These are phyloP conservation scores for Gillenia trifoliata DNA, from an alignment of 306 rosid genomes.

Conservation along the genomic window DNA sequence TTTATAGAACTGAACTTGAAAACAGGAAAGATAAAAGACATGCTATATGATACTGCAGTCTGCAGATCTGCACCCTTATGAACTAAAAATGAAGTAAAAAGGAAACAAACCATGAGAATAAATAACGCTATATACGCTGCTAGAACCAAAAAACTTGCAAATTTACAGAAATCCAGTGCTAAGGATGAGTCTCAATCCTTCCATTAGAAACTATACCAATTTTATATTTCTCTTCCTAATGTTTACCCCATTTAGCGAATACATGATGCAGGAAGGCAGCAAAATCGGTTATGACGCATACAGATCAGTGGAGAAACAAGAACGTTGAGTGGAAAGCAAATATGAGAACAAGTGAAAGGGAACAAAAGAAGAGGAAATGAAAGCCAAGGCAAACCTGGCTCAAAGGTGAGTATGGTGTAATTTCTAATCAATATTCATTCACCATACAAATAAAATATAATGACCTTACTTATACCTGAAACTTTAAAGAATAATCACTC, in stretches of 20 bases:
- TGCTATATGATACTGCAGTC: not conserved
- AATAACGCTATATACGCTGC: not conserved
- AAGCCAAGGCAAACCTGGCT: not conserved
- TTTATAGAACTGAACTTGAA: not conserved
- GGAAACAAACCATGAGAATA: not conserved
- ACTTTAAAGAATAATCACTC: not conserved
- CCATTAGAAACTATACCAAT: not conserved
- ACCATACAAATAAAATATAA: not conserved
- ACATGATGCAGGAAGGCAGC: not conserved
- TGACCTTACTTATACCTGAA: not conserved
- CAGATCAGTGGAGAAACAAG: not conserved
- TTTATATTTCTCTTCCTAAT: not conserved
- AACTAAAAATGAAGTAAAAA: not conserved
- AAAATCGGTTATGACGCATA: not conserved
- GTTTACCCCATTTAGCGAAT: not conserved
- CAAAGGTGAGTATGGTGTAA: not conserved
- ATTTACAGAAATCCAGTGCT: not conserved
- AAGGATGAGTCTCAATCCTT: not conserved
- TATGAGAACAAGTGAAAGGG: not conserved
- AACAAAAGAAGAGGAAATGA: not conserved
- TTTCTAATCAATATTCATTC: not conserved
- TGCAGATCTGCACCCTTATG: slow-evolving; percentile 1
- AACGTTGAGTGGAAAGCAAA: not conserved
- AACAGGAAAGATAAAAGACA: not conserved
- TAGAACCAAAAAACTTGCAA: not conserved